Conservation (phyloP, 495 filamentous ascomycete genomes). For the Pseudotulostoma volvatum region DNA sequence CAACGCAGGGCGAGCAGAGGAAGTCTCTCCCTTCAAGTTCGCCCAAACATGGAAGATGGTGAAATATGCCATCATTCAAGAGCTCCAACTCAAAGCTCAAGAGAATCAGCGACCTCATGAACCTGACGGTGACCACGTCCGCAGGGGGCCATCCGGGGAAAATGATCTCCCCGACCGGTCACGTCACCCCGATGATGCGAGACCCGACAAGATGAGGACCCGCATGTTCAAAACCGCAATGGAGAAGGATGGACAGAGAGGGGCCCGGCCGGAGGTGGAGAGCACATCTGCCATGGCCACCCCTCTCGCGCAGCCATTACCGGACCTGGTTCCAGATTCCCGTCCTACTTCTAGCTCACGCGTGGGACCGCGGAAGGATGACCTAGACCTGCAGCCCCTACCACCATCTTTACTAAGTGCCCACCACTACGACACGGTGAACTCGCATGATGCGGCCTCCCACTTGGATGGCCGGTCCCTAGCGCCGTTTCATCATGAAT, state of each 20-base stretch:
- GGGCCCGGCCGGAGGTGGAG: slow-evolving; percentile 35
- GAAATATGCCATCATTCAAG: slow-evolving; percentile 41
- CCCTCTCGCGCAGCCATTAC: slow-evolving; percentile 53
- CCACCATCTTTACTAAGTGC: slow-evolving; percentile 30
- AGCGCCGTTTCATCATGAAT: slow-evolving; percentile 11
- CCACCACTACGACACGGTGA: slow-evolving; percentile 14
- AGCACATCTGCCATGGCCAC: slow-evolving; percentile 67
- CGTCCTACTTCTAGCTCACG: slow-evolving; percentile 17
- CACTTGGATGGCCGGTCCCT: slow-evolving; percentile 11
- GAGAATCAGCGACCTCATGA: slow-evolving; percentile 30
- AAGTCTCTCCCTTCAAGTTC: slow-evolving; percentile 40
- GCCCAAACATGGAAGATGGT: slow-evolving; percentile 65
- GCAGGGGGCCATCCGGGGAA: slow-evolving; percentile 21
- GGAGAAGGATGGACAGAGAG: slow-evolving; percentile 20
- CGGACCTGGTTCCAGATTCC: slow-evolving; percentile 27
- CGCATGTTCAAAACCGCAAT: slow-evolving; percentile 30
- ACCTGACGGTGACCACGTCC: slow-evolving; percentile 10
- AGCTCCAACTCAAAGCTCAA: slow-evolving; percentile 40
- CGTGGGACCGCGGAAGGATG: slow-evolving; percentile 18
- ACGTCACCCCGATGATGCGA: slow-evolving; percentile 20
- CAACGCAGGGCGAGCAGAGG: slow-evolving; percentile 47
- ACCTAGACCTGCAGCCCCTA: slow-evolving; percentile 24
- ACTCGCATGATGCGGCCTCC: slow-evolving; percentile 23
- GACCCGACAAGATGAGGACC: slow-evolving; percentile 23
- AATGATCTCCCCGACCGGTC: slow-evolving; percentile 12